These are phyloP conservation scores for Euphorbia tirucalli DNA, from an alignment of 345 rosid genomes.

Conservation along the genomic window DNA sequence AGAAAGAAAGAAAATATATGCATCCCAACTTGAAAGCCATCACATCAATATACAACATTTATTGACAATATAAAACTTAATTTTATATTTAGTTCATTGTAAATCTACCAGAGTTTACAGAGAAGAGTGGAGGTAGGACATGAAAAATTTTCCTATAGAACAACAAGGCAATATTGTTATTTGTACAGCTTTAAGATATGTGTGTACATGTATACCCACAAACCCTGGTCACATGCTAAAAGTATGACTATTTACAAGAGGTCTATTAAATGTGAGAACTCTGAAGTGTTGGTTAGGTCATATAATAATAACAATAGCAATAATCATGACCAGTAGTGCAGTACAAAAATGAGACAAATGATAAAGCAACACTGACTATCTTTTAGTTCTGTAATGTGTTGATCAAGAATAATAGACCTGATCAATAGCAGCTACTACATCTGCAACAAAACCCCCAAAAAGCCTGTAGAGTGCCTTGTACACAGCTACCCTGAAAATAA, in stretches of 20 bases:
- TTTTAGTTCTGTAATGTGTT: not conserved
- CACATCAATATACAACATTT: slow-evolving; percentile 7
- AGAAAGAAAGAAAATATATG: too few species aligned
- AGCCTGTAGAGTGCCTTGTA: slow-evolving; percentile 95
- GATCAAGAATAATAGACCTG: slow-evolving; percentile 45
- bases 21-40: slow-evolving; percentile 15
- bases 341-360: not conserved
- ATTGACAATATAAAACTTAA: not conserved
- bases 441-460: slow-evolving; percentile 94
- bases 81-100: not conserved
- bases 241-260: slow-evolving; percentile 4
- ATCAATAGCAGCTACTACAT: slow-evolving; percentile 99
- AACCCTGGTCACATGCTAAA: not conserved
- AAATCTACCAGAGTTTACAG: not conserved
- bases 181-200: not conserved
- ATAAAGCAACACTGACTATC: slow-evolving; percentile 5
- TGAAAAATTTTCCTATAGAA: slow-evolving; percentile 2
- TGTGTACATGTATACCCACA: not conserved
- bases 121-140: not conserved
- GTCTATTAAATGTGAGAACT: not conserved
- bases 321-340: not conserved
- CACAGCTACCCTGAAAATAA: slow-evolving; percentile 70
- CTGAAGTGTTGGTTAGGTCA: not conserved
- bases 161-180: slow-evolving; percentile 7
- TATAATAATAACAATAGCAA: not conserved